Evolutionary conservation across 257 asterid genomes (phyloP), one percentile per base, ranked within the genome.

Genomic region (Schizonepeta tenuifolia): DNA sequence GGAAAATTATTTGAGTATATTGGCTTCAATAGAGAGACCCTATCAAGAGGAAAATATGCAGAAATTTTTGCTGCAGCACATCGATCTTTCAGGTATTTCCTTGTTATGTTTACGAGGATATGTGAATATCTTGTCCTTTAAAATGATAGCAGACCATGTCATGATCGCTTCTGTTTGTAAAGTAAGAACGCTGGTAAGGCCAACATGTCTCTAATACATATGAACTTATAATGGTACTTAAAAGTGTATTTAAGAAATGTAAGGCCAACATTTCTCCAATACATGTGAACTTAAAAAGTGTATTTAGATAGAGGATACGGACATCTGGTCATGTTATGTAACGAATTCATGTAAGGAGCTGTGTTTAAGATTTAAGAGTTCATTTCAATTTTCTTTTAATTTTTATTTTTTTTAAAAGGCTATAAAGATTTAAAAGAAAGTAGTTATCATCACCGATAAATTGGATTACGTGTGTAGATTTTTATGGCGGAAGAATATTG

Each of bases 11-110:
- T 91, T 75, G 98, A 94, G 75, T 85, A 57, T 67, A 86, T 91
- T 69, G 98, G 98, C 77, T 94, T 86, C 82, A 94, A 88, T 74
- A 94, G 83, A 84, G 98, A 94, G 85, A 80, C 87, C 67, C 85
- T 94, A 75, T 94, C 97, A n/a, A 91, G 88, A 77, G 98, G 98
- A 66, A 83, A 74, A 75, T 94, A 76, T 76, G 96, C 97, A 2
- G 97, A 94, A 86, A 88, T 91, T 75, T 77, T 87, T 54, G 90
- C 92, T 7, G 97, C 98, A 74, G 97, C 86, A 31, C 97, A 94
- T 71, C 85, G 97, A 78, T 89, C 98, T 14, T 91, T 94, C 79
- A 91, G 98, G 98, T 88, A 74, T 73, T 75, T 58, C 68, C 40
- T 62, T 71, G 65, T 47, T 26, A 8, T 58, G 72, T 15, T 24